Base-by-base conservation (phyloP, 192 early-diverging fungal species). In the Podila epigama region DNA sequence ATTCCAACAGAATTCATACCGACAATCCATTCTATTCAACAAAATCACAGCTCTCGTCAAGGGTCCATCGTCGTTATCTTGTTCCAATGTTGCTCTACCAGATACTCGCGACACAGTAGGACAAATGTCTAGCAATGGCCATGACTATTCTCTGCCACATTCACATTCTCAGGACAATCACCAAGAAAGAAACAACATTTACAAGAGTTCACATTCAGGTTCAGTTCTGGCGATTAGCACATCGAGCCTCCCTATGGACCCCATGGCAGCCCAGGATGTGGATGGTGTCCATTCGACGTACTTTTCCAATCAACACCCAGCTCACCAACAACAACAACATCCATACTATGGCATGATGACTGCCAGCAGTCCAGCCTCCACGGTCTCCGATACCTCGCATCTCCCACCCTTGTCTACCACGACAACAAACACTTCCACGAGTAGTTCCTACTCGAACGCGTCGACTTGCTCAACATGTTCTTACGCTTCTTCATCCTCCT, bases 161-260 rank as follows among this genome's bases (percentile, higher is more conserved):
- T 25, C 25, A 34, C 15, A 6, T n/a, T 34, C 27, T n/a, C 22
- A 25, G n/a, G n/a, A n/a, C n/a, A n/a, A n/a, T n/a, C n/a, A n/a
- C n/a, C n/a, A n/a, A n/a, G n/a, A n/a, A n/a, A n/a, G n/a, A n/a
- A n/a, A n/a, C n/a, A n/a, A n/a, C n/a, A n/a, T n/a, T n/a, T n/a
- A n/a, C n/a, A n/a, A n/a, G n/a, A n/a, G n/a, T n/a, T n/a, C n/a
- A n/a, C n/a, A 10, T 2, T 37, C 57, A 5, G 20, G 28, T 3
- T 35, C 69, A 20, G 33, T 28, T 10, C 44, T 64, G 12, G 41
- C 51, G 18, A 11, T 65, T 10, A 64, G 56, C 20, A 72, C 70
- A 8, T 56, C 63, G 11, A 60, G 51, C 40, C 50, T 65, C 16
- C 18, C 18, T 13, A 37, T 36, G 13, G 61, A 53, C 1, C 50